A percentile compares a stretch with the other conserved stretches of the same genome.
Conservation (phyloP, 73 alveolate genomes). For the Symbiodinium pilosum region DNA sequence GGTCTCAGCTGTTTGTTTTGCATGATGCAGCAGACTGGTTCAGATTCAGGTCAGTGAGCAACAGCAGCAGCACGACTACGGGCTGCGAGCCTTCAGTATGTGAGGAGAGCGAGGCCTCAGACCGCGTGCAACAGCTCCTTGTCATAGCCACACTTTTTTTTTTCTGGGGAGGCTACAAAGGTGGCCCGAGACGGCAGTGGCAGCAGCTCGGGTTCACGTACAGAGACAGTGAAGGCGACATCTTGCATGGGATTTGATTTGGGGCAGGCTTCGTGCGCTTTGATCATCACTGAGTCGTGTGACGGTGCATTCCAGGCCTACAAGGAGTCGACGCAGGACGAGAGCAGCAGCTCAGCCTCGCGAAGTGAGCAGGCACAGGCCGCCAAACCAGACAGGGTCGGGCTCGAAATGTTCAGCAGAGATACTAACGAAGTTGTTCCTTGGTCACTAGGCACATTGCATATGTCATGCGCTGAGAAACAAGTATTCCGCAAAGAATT, state of each 20-base stretch:
- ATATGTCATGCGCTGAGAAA: too few relatives aligned
- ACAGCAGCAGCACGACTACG: conserved; percentile 90
- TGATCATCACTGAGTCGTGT: background rate
- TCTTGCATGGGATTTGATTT: background rate
- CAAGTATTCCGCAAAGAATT: too few relatives aligned
- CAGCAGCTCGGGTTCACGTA: conserved; percentile 79
- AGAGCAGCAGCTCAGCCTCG: conserved; percentile 90
- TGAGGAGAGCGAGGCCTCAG: conserved; percentile 67
- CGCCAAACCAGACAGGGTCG: background rate
- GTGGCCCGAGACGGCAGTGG: conserved; percentile 87
- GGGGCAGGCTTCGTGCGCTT: background rate
- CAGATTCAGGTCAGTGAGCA: conserved; percentile 54
- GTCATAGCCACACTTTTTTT: background rate
- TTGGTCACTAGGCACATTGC: too few relatives aligned
- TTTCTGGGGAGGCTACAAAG: conserved; percentile 34
- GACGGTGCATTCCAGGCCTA: too few relatives aligned
- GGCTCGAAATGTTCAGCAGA: too few relatives aligned
- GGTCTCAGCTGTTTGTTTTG: background rate
- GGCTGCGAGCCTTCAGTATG: conserved; percentile 75
- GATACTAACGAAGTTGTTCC: too few relatives aligned
- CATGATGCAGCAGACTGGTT: background rate
- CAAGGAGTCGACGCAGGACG: conserved; percentile 93
- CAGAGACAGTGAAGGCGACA: conserved; percentile 57
- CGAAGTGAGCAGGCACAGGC: conserved; percentile 91
- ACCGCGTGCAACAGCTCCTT: background rate